Evolutionary conservation across 2,329 filamentous ascomycete species (phyloP).

Genomic region (Alternaria triticimaculans): DNA sequence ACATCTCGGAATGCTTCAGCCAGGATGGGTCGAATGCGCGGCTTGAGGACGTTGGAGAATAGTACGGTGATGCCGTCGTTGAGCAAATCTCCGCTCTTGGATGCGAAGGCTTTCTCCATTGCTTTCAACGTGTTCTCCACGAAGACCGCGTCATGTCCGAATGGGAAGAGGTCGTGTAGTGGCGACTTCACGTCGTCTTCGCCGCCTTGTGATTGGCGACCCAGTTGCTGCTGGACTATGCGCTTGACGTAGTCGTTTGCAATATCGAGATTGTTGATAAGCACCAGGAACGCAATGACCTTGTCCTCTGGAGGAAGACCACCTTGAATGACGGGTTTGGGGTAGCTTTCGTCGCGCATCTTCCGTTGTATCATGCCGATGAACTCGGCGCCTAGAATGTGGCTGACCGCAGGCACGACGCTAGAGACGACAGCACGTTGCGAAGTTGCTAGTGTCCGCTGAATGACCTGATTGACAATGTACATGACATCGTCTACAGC

Average conservation of each 20-base stretch:
- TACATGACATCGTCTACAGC: slow-evolving; percentile 99
- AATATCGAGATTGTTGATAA: slow-evolving; percentile 95
- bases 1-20: slow-evolving; percentile 89
- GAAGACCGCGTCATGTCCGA: slow-evolving; percentile 74
- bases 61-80: slow-evolving; percentile 84
- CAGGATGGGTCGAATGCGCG: slow-evolving; percentile 82
- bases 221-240: slow-evolving; percentile 76
- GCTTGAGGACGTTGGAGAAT: slow-evolving; percentile 85
- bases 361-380: slow-evolving; percentile 96
- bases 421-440: slow-evolving; percentile 79
- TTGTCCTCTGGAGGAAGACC: slow-evolving; percentile 86
- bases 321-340: slow-evolving; percentile 77
- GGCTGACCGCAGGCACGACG: slow-evolving; percentile 78
- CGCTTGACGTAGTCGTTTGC: slow-evolving; percentile 88
- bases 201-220: slow-evolving; percentile 42
- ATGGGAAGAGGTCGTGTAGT: slow-evolving; percentile 74
- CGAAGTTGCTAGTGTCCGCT: slow-evolving; percentile 84
- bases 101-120: slow-evolving; percentile 74
- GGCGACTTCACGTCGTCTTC: slow-evolving; percentile 48
- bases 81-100: slow-evolving; percentile 81
- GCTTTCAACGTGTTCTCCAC: slow-evolving; percentile 72
- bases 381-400: slow-evolving; percentile 87
- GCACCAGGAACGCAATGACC: slow-evolving; percentile 85
- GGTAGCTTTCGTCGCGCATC: slow-evolving; percentile 96
- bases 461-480: slow-evolving; percentile 90